Evolutionary conservation across 2,329 filamentous ascomycete species (phyloP).

Genomic region (Pseudocercospora cruenta): DNA sequence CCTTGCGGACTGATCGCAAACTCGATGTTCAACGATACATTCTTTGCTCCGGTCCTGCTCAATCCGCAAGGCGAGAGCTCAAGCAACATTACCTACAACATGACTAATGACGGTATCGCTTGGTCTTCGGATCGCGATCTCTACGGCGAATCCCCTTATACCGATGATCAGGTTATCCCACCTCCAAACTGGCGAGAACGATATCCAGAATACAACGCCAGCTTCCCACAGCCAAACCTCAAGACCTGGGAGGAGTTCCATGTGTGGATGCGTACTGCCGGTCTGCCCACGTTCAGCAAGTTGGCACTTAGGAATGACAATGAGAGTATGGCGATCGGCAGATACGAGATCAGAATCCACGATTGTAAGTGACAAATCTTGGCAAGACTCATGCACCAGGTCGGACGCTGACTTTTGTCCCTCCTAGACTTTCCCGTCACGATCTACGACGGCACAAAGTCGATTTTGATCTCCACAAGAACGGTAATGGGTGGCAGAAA

Average conservation of each 20-base stretch:
- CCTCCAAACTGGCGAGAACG: slow-evolving; percentile 82
- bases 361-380: slow-evolving; percentile 66
- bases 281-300: slow-evolving; percentile 92
- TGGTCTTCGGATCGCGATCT: slow-evolving; percentile 83
- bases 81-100: slow-evolving; percentile 64
- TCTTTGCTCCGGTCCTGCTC: slow-evolving; percentile 65
- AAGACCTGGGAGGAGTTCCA: slow-evolving; percentile 82
- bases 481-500: slow-evolving; percentile 95
- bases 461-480: slow-evolving; percentile 82
- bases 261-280: slow-evolving; percentile 98
- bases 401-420: slow-evolving; percentile 21
- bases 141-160: slow-evolving; percentile 64
- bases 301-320: slow-evolving; percentile 81
- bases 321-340: slow-evolving; percentile 67
- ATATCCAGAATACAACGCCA: slow-evolving; percentile 70
- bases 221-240: slow-evolving; percentile 71
- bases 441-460: slow-evolving; percentile 83
- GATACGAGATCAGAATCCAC: slow-evolving; percentile 75
- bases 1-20: slow-evolving; percentile 96
- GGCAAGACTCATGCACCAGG: slow-evolving; percentile 16
- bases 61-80: slow-evolving; percentile 51
- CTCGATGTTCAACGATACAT: slow-evolving; percentile 95
- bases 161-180: slow-evolving; percentile 67
- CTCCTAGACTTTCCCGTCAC: slow-evolving; percentile 71
- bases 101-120: slow-evolving; percentile 78